Percentiles rank a stretch among this genome's conserved stretches.
These are phyloP conservation scores for Grosmannia serpens DNA, from an alignment of 2,329 filamentous ascomycete genomes.

Conservation along the genomic window DNA sequence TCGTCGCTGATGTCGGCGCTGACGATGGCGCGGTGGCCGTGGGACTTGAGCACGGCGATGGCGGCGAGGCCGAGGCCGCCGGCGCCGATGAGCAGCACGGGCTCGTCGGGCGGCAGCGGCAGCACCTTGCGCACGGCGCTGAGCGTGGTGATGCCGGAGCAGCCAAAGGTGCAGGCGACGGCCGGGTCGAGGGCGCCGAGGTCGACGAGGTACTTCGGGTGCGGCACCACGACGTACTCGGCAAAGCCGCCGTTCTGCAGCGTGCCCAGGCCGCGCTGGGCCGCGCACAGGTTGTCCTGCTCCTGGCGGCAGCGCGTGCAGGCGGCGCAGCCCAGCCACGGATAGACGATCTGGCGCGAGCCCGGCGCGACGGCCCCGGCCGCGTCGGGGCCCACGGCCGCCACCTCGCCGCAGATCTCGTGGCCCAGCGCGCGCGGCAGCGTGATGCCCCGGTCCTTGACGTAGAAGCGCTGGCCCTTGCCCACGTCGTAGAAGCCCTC, in stretches of 20 bases:
- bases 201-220: constrained; percentile 4
- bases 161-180: constrained; percentile 7
- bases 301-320: constrained; percentile 6
- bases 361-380: not conserved
- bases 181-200: constrained; percentile 5
- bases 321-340: constrained; percentile 4
- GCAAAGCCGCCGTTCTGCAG: constrained; percentile 6
- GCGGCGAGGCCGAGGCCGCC: constrained; percentile 6
- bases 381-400: constrained; percentile 1
- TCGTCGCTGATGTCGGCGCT: constrained; percentile 5
- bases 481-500: constrained; percentile 8
- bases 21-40: constrained; percentile 4
- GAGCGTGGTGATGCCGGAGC: constrained; percentile 8
- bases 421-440: constrained; percentile 5
- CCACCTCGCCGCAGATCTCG: constrained; percentile 6
- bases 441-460: constrained; percentile 7
- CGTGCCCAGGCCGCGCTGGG: constrained; percentile 5
- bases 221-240: constrained; percentile 6
- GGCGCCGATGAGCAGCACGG: constrained; percentile 4
- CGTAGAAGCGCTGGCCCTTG: constrained; percentile 1
- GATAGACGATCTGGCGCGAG: constrained; percentile 7
- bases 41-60: constrained; percentile 2
- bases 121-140: constrained; percentile 4
- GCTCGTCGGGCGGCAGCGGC: constrained; percentile 5
- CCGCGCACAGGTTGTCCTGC: constrained; percentile 7